Evolutionary conservation across 2,329 filamentous ascomycete species (phyloP).

Genomic region (Hymenoscyphus fructigenus): DNA sequence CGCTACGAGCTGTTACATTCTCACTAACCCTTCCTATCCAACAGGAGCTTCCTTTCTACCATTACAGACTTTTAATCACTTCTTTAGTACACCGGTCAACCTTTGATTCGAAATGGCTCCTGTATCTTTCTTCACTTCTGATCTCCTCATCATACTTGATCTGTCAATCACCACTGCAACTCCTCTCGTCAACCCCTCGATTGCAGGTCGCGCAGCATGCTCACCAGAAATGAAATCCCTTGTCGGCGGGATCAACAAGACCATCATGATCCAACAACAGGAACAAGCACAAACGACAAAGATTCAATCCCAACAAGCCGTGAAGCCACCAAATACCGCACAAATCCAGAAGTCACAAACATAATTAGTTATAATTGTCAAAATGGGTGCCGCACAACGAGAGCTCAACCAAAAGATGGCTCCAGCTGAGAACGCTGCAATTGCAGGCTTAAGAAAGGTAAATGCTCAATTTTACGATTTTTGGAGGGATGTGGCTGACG

Average conservation of each 20-base stretch:
- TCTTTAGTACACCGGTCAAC: not conserved
- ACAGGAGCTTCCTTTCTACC: not conserved
- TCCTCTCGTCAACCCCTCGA: not conserved
- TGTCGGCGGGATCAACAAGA: conserved; percentile 22
- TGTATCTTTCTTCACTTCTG: not conserved
- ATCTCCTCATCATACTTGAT: not conserved
- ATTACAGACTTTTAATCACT: not conserved
- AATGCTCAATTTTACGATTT: not conserved
- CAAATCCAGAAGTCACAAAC: conserved; percentile 15
- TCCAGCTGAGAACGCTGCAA: conserved; percentile 15
- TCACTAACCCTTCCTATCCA: not conserved
- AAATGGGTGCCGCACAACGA: conserved; percentile 15
- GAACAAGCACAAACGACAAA: conserved; percentile 18
- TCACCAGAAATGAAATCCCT: conserved; percentile 14
- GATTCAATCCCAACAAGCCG: conserved; percentile 12
- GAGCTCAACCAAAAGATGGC: conserved; percentile 20
- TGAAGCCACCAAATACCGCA: not conserved
- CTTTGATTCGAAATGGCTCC: not conserved
- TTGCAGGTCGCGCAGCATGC: conserved; percentile 13
- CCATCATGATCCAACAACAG: conserved; percentile 22
- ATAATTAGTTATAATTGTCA: conserved; percentile 22
- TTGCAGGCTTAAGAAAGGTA: conserved; percentile 19
- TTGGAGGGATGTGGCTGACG: not conserved
- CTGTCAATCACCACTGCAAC: not conserved
- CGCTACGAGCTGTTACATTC: not conserved